A percentile compares a stretch with the other conserved stretches of the same genome.
Evolutionary conservation across 495 filamentous ascomycete species (phyloP).

Genomic region (Bombardia bombarda): DNA sequence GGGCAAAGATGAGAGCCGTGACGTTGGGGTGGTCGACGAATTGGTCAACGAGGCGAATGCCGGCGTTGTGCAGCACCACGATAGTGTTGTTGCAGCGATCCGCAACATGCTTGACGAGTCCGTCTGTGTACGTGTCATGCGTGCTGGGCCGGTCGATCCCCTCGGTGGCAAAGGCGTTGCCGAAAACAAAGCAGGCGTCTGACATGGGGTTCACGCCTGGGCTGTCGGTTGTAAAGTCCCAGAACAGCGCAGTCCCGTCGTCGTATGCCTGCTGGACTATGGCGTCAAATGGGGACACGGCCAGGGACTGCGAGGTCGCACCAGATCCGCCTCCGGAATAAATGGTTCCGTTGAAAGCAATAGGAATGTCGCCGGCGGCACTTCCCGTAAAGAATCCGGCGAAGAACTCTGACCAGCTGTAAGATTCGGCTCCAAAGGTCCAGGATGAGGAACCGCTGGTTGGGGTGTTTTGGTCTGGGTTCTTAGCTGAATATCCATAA

Average conservation of each 20-base stretch:
- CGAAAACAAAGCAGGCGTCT: conserved; percentile 60
- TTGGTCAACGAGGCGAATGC: conserved; percentile 47
- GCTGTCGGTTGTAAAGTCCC: conserved; percentile 33
- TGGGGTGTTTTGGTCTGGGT: conserved; percentile 32
- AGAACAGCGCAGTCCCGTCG: conserved; percentile 48
- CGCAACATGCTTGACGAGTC: conserved; percentile 49
- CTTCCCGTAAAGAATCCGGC: conserved; percentile 9
- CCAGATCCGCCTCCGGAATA: conserved; percentile 54
- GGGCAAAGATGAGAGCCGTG: conserved; percentile 52
- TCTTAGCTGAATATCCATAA: conserved; percentile 44
- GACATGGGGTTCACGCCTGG: conserved; percentile 39
- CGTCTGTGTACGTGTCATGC: conserved; percentile 46
- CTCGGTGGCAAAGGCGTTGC: conserved; percentile 54
- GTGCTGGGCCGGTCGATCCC: conserved; percentile 34
- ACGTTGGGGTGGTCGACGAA: conserved; percentile 57
- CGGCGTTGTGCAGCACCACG: conserved; percentile 54
- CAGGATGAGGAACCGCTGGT: conserved; percentile 27
- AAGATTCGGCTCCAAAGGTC: conserved; percentile 26
- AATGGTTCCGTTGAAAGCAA: conserved; percentile 45
- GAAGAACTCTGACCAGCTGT: conserved; percentile 18
- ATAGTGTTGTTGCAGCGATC: conserved; percentile 51
- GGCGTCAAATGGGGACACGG: conserved; percentile 51
- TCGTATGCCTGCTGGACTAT: conserved; percentile 44
- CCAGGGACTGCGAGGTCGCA: conserved; percentile 43
- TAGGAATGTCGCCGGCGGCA: conserved; percentile 8